Base-by-base conservation (phyloP, 2,329 filamentous ascomycete genomes). In the Phyllosticta capitalensis region DNA sequence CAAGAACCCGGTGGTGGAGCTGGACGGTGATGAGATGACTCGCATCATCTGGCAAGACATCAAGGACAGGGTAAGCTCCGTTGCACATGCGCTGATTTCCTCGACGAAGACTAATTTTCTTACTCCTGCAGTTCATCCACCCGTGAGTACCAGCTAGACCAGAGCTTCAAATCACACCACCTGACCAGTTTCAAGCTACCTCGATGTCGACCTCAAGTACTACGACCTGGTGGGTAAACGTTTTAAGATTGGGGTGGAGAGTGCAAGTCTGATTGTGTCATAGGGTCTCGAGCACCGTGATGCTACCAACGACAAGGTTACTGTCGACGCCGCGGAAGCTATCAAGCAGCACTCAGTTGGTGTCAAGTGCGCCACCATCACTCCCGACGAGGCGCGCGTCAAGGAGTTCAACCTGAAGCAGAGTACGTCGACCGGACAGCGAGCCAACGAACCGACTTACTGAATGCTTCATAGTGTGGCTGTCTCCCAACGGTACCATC, bases 281-380 rank as follows among this genome's bases (percentile, higher is more conserved):
- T 63, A 82, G 72, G 94, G 94, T 63, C 84, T 97, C 65, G 86
- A 90, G 74, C 95, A 96, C 83, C 89, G 94, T 73, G 92, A 99
- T 75, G 78, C 95, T 83, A 97, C 94, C 74, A 86, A 95, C 75
- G 94, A 97, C 76, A 83, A 96, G 80, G 92, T 99, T 77, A 99
- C 94, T 2, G 75, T 92, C 67, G 94, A 97, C 72, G 89, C 92
- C 59, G 94, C 94, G 59, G 90, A 96, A 79, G 94, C 94, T 51
- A 97, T 97, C 80, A 92, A 96, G 84, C 96, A 96, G 83, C 96
- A 97, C 83, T 90, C 88, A 62, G 94, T 99, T 59, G 94, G 92
- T 76, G 90, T 99, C 80, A 99, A 99, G 83, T 99, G 94, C 77
- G 94, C 94, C 65, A 99, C 94, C 74, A 99, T 99, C 79, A 99